Conservation (phyloP, 495 filamentous ascomycete genomes). For the Massariosphaeria phaeospora region DNA sequence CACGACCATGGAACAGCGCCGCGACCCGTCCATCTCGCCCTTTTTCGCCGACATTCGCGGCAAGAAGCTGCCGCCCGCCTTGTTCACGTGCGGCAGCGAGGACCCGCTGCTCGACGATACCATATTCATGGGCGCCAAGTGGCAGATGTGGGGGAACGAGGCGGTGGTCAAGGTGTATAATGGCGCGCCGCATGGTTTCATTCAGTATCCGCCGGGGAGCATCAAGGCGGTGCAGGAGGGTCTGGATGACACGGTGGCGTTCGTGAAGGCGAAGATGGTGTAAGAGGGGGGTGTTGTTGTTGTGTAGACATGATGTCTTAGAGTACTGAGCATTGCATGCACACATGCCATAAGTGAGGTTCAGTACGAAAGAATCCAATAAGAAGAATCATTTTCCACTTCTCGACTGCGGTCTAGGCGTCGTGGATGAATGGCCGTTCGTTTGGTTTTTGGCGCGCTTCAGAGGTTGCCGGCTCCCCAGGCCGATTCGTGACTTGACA, state of each 20-base stretch:
- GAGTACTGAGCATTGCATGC: too few relatives aligned
- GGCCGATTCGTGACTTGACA: constrained; percentile 21
- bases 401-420: constrained; percentile 26
- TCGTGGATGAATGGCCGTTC: constrained; percentile 10
- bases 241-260: constrained; percentile 22
- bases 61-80: constrained; percentile 47
- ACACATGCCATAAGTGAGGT: neutral
- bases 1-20: constrained; percentile 39
- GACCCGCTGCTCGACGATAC: constrained; percentile 55
- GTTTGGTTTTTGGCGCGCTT: constrained; percentile 14
- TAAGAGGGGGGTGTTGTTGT: too few relatives aligned
- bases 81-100: constrained; percentile 52
- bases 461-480: constrained; percentile 4
- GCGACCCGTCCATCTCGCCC: constrained; percentile 34
- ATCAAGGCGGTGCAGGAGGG: constrained; percentile 21
- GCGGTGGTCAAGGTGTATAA: constrained; percentile 49
- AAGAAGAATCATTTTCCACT: constrained; percentile 11
- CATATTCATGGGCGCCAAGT: constrained; percentile 51
- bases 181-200: constrained; percentile 51
- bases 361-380: neutral
- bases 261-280: constrained; percentile 23
- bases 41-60: constrained; percentile 43
- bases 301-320: too few relatives aligned
- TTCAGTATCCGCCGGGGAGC: constrained; percentile 34
- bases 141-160: constrained; percentile 49